Evolutionary conservation across 176 grass and related monocot genomes (phyloP).

Genomic region (Dactylis glomerata): DNA sequence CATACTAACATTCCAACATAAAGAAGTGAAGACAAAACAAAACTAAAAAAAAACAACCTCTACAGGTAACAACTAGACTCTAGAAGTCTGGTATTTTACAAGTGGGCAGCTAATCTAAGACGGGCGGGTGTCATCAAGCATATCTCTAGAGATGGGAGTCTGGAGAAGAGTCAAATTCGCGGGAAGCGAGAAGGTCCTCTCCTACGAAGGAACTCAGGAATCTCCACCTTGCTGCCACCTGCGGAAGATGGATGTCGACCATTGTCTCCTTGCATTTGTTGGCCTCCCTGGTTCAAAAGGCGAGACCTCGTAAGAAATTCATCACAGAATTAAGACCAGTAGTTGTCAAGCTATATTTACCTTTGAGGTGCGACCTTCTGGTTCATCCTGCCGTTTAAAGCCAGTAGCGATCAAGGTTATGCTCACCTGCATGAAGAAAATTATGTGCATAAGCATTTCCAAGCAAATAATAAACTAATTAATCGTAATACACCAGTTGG

Average conservation of each 20-base stretch:
- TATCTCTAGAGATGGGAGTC: conserved; percentile 19
- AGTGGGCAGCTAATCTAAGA: conserved; percentile 26
- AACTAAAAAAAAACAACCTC: conserved; percentile 11
- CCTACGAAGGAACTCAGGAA: conserved; percentile 76
- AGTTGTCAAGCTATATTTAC: conserved; percentile 26
- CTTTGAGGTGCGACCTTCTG: conserved; percentile 52
- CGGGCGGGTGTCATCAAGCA: not conserved
- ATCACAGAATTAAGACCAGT: not conserved
- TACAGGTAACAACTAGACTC: not conserved
- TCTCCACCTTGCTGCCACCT: conserved; percentile 63
- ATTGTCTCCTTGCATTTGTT: conserved; percentile 47
- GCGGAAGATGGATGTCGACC: conserved; percentile 34
- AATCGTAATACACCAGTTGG: not conserved
- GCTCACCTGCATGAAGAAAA: conserved; percentile 57
- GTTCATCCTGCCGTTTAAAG: conserved; percentile 81
- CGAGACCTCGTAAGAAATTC: conserved; percentile 5
- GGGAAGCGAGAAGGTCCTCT: conserved; percentile 64
- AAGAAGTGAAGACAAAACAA: not conserved
- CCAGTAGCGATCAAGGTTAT: conserved; percentile 93
- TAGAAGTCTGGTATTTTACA: conserved; percentile 31
- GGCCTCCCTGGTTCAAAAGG: conserved; percentile 45
- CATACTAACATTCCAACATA: not conserved
- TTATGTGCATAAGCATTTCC: not conserved
- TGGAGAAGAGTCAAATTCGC: conserved; percentile 40
- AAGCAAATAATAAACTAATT: not conserved